Conservation (phyloP, 2,329 filamentous ascomycete genomes). For the Beauveria scarabaeidicola region DNA sequence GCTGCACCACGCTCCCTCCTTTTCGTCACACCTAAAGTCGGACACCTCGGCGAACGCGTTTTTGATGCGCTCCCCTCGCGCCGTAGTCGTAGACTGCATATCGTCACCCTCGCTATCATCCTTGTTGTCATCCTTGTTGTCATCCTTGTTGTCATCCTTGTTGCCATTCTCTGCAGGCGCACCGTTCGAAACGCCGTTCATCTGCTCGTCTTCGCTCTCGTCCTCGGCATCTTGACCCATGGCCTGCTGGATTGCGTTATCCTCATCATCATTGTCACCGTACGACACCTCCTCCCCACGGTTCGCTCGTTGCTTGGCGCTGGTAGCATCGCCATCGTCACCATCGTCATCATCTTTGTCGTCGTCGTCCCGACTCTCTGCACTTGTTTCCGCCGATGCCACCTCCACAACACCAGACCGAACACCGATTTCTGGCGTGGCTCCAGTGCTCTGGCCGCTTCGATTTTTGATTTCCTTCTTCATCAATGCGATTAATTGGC, state of each 20-base stretch:
- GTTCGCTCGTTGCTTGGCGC: constrained; percentile 66
- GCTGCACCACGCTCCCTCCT: constrained; percentile 63
- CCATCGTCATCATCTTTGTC: constrained; percentile 60
- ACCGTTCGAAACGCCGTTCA: constrained; percentile 21
- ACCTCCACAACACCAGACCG: constrained; percentile 46
- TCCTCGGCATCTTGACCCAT: constrained; percentile 51
- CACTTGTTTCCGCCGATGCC: constrained; percentile 20
- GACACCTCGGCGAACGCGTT: constrained; percentile 58
- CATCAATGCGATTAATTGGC: constrained; percentile 60
- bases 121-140: constrained; percentile 14
- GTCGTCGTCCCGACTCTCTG: constrained; percentile 16
- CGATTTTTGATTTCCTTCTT: constrained; percentile 75
- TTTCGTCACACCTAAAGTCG: constrained; percentile 71
- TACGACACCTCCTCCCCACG: constrained; percentile 78
- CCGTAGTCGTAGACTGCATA: constrained; percentile 27
- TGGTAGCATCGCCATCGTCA: constrained; percentile 71
- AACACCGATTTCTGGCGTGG: constrained; percentile 64
- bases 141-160: constrained; percentile 15
- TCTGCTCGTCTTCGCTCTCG: constrained; percentile 39
- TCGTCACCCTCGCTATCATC: constrained; percentile 27
- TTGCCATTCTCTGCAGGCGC: constrained; percentile 29
- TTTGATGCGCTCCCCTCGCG: constrained; percentile 57
- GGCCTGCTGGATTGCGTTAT: constrained; percentile 62
- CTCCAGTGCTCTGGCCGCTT: constrained; percentile 49
- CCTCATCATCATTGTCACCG: constrained; percentile 86